These are phyloP conservation scores for Botrytis cinerea DNA, from an alignment of 2,329 filamentous ascomycete species.

Conservation along the genomic window DNA sequence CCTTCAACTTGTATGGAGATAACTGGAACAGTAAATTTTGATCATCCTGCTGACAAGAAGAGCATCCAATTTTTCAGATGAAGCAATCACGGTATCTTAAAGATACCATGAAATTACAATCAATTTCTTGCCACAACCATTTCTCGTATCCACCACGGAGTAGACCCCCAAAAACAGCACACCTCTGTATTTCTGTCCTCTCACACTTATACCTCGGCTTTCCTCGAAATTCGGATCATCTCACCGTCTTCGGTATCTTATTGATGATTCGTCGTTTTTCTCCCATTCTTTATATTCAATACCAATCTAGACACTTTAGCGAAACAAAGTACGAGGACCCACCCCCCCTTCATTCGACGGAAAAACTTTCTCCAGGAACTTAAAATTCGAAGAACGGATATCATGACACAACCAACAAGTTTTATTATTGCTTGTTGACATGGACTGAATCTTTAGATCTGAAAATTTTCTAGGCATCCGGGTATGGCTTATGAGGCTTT, in stretches of 20 bases:
- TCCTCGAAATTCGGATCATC: conserved; percentile 11
- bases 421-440: conserved; percentile 1
- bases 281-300: conserved; percentile 4
- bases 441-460: not conserved
- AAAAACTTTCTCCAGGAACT: conserved; percentile 4
- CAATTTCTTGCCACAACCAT: conserved; percentile 3
- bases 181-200: not conserved
- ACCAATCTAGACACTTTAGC: conserved; percentile 13
- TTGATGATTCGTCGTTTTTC: not conserved
- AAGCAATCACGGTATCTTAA: conserved; percentile 5
- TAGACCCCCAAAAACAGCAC: not conserved
- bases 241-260: not conserved
- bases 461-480: conserved; percentile 1
- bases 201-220: not conserved
- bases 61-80: not conserved
- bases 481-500: conserved; percentile 10
- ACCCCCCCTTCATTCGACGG: conserved; percentile 4
- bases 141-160: not conserved
- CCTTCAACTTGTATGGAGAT: not conserved
- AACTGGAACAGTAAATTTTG: not conserved
- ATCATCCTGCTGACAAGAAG: conserved; percentile 1
- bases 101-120: not conserved
- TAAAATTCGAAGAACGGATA: not conserved
- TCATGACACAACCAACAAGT: conserved; percentile 3
- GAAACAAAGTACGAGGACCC: conserved; percentile 9